These are phyloP conservation scores for Huntiella decipiens DNA, from an alignment of 2,329 filamentous ascomycete genomes.

Conservation along the genomic window DNA sequence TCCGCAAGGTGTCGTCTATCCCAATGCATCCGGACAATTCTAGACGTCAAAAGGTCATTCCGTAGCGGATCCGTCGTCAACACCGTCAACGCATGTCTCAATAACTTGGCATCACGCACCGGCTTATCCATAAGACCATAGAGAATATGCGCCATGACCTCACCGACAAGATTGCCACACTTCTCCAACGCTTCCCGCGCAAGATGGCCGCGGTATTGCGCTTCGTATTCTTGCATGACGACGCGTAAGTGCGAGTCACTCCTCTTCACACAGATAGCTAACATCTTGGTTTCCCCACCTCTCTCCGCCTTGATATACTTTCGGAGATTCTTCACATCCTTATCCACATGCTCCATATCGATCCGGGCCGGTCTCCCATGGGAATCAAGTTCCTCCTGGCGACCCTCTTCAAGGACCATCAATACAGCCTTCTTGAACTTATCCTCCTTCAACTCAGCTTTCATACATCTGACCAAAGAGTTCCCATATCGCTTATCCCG, in stretches of 20 bases:
- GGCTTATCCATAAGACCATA: constrained; percentile 94
- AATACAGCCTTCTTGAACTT: constrained; percentile 87
- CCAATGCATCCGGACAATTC: constrained; percentile 84
- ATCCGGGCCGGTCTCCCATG: constrained; percentile 37
- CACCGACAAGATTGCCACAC: constrained; percentile 81
- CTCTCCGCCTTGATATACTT: constrained; percentile 50
- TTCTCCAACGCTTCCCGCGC: constrained; percentile 72
- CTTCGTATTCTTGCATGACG: constrained; percentile 59
- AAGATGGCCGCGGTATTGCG: constrained; percentile 59
- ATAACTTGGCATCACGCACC: constrained; percentile 73
- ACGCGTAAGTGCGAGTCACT: constrained; percentile 70
- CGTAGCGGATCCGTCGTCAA: constrained; percentile 53
- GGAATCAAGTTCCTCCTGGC: constrained; percentile 64
- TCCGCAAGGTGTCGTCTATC: constrained; percentile 62
- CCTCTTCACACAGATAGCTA: constrained; percentile 61
- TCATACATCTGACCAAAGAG: constrained; percentile 67
- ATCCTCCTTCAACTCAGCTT: constrained; percentile 79
- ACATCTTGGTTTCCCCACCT: constrained; percentile 75
- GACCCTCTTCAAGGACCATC: constrained; percentile 59
- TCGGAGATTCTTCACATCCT: constrained; percentile 56
- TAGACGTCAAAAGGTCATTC: constrained; percentile 70
- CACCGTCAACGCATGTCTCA: constrained; percentile 73
- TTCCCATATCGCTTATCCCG: constrained; percentile 82
- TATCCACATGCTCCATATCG: constrained; percentile 41
- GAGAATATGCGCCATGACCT: constrained; percentile 83